Percentiles rank a stretch among this genome's conserved stretches.
These are phyloP conservation scores for Coemansia sp. DNA, from an alignment of 192 early-diverging fungal species.

Conservation along the genomic window DNA sequence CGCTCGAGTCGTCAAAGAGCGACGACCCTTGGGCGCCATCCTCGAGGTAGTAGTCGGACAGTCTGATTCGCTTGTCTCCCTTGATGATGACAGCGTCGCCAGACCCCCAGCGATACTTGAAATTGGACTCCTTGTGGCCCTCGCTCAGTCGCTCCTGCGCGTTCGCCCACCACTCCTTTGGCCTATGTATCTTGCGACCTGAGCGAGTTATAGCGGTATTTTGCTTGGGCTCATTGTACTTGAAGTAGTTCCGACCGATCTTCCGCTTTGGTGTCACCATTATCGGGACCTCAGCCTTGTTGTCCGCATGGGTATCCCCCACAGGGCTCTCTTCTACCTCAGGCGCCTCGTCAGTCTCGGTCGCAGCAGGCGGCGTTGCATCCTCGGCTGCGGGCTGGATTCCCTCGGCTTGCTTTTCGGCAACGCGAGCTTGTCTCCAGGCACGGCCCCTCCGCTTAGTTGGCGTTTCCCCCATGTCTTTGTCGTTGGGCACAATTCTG, in stretches of 20 bases:
- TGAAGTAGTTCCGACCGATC: constrained; percentile 8
- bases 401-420: background rate
- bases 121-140: constrained; percentile 21
- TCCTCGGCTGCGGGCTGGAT: background rate
- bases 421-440: background rate
- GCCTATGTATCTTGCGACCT: constrained; percentile 36
- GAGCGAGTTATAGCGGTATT: constrained; percentile 37
- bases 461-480: background rate
- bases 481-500: background rate
- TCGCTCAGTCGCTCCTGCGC: constrained; percentile 36
- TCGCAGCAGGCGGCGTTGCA: background rate
- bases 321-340: background rate
- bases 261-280: constrained; percentile 19
- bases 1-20: background rate
- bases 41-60: constrained; percentile 27
- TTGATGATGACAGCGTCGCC: constrained; percentile 33
- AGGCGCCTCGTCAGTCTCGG: background rate
- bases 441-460: background rate
- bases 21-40: constrained; percentile 4
- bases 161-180: constrained; percentile 51
- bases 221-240: constrained; percentile 21
- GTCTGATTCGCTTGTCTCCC: constrained; percentile 34
- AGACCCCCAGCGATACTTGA: constrained; percentile 50
- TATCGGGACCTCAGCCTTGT: background rate
- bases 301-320: background rate